phyloP scores from a whole-genome alignment of 805 yeast species.

The Candida verbasci region DNA sequence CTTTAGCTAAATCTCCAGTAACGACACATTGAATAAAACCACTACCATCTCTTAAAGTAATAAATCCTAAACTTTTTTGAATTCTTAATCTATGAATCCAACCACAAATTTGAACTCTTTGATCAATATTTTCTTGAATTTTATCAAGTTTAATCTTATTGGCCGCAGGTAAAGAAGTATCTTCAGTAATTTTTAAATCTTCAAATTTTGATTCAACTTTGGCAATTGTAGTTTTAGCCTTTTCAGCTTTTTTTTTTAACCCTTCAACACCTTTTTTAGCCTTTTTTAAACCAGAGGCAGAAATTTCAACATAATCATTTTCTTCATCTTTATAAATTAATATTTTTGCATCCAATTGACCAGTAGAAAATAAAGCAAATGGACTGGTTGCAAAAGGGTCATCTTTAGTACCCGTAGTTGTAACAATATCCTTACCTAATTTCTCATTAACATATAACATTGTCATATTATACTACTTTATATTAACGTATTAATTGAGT shows the following conservation, averaged over 20 bases:
- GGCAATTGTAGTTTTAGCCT: slow-evolving; percentile 56
- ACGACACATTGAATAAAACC: slow-evolving; percentile 87
- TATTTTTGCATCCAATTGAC: slow-evolving; percentile 46
- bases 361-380: slow-evolving; percentile 57
- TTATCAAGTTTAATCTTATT: slow-evolving; percentile 58
- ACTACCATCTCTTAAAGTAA: slow-evolving; percentile 93
- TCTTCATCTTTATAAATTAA: slow-evolving; percentile 58
- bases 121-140: slow-evolving; percentile 51
- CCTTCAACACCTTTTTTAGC: slow-evolving; percentile 96
- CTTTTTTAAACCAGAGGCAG: slow-evolving; percentile 89
- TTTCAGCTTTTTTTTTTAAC: slow-evolving; percentile 73
- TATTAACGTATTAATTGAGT: too few species aligned
- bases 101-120: slow-evolving; percentile 78
- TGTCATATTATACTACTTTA: slow-evolving; percentile 21
- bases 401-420: slow-evolving; percentile 59
- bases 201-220: slow-evolving; percentile 76
- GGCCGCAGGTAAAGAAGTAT: slow-evolving; percentile 68
- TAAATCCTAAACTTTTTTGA: slow-evolving; percentile 88
- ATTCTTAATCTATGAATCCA: slow-evolving; percentile 95
- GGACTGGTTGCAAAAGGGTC: slow-evolving; percentile 81
- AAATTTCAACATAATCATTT: slow-evolving; percentile 71
- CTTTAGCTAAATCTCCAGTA: slow-evolving; percentile 87
- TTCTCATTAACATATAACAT: slow-evolving; percentile 68
- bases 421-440: slow-evolving; percentile 60
- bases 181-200: slow-evolving; percentile 67